phyloP scores from a whole-genome alignment of 2,329 filamentous ascomycete species.

The Fusarium sp. region DNA sequence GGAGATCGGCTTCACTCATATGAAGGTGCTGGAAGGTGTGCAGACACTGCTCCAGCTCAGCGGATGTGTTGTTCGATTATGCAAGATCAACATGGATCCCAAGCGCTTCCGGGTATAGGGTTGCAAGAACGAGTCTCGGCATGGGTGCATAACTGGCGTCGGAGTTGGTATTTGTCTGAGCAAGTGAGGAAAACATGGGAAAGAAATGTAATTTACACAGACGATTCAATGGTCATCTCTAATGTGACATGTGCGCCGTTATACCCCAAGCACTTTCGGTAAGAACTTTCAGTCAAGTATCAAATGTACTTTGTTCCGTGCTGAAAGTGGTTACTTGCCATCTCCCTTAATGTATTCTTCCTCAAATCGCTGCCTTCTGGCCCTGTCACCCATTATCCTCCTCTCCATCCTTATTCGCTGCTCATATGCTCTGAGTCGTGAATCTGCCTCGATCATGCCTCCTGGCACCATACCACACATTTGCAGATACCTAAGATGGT shows the following conservation, averaged over 20 bases:
- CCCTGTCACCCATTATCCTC: conserved; percentile 72
- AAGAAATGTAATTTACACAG: conserved; percentile 43
- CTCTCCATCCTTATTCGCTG: conserved; percentile 73
- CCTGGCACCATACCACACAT: conserved; percentile 90
- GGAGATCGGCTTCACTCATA: conserved; percentile 98
- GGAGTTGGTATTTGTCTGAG: conserved; percentile 39
- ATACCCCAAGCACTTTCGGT: conserved; percentile 24
- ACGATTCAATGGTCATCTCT: conserved; percentile 33
- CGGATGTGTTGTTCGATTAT: conserved; percentile 90
- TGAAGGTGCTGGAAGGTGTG: conserved; percentile 98
- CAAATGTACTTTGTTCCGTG: not conserved
- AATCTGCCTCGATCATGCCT: conserved; percentile 81
- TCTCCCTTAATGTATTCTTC: conserved; percentile 66
- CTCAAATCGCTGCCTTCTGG: conserved; percentile 77
- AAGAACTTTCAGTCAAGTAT: conserved; percentile 13
- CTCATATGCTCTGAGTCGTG: conserved; percentile 76
- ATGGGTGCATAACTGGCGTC: conserved; percentile 36
- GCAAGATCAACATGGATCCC: conserved; percentile 97
- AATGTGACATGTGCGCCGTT: conserved; percentile 37
- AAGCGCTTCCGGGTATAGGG: conserved; percentile 73
- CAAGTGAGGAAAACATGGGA: conserved; percentile 37
- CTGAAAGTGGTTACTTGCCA: conserved; percentile 48
- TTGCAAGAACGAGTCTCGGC: conserved; percentile 3
- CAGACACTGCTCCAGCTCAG: conserved; percentile 95
- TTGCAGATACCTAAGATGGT: conserved; percentile 74